Evolutionary conservation across 129 eudicot genomes (phyloP), one percentile per base, ranked within the genome.

Genomic region (Heracleum sosnowskyi): DNA sequence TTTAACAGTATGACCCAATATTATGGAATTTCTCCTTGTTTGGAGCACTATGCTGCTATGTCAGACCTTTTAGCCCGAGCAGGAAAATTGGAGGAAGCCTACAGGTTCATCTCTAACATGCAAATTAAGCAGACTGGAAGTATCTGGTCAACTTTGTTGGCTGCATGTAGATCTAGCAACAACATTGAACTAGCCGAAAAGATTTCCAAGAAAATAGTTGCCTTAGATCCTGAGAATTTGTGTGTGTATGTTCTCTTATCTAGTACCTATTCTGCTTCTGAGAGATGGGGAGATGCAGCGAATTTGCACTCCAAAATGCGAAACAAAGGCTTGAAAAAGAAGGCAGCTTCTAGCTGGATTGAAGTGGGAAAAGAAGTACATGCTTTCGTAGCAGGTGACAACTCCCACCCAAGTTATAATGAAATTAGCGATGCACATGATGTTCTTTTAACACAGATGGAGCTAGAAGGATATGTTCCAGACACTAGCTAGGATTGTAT

Each of bases 311-410:
- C 20, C 11, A 70, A 1, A 26, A 83, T 86, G 91, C 82, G 83
- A 69, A 82, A 76, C 80, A 82, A 89, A 64, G 82, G 83, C 68
- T 69, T 86, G 79, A 79, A 31, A 64, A 93, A 93, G 89, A 81
- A 81, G 76, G 88, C 92, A 62, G 97, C 91, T 80, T 89, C 88
- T 76, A 93, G 98, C 83, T 93, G 97, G 97, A 87, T 91, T 47
- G 82, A 91, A 74, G 84, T 91, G 40, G 87, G 86, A 69, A 86
- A 79, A 76, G 82, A 83, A 69, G 75, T 93, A 22, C 96, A 89
- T 79, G 85, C 82, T 83, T 93, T 93, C 40, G 79, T 83, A 55
- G 78, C 97, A 2, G 95, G 96, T 40, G 95, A 93, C 37, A 83
- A 83, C 53, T 87, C 90, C 29, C 95, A 89, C 76, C 86, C 90